Base-by-base conservation (phyloP, 768 basidiomycete genomes). In the Suillus clintonianus region DNA sequence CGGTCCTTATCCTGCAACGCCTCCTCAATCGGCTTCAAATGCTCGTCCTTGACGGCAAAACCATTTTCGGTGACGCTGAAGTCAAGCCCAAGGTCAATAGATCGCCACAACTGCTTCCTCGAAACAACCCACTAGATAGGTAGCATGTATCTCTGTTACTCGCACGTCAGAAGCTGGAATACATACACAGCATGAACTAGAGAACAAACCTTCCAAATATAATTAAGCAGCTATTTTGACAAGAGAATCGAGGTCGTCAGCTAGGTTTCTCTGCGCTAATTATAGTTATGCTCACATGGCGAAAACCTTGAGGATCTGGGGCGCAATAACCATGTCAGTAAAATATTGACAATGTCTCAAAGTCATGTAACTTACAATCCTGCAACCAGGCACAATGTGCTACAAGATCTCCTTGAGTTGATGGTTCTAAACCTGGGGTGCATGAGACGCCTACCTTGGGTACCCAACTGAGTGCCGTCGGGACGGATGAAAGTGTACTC, bases 61-160 rank as follows among this genome's bases (percentile, higher is more conserved):
- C 89, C 87, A 69, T 90, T 91, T 76, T 91, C 88, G 2, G 88
- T 90, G n/a, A 90, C 86, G 68, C 86, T 88, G 58, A 37, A 15
- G 32, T 32, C 41, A 14, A 27, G 27, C 27, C 27, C 27, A 27
- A 39, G 48, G 43, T 68, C 41, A 60, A 51, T 22, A 51, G 32
- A 61, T 41, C 15, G 13, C 22, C 13, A 9, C 4, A 17, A 41
- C 27, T 36, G 13, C 34, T 22, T 22, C 9, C 19, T 30, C 15
- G 2, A 22, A 37, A 27, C 27, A 14, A 27, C 82, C 55, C 64
- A 84, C 86, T 84, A 86, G 64, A 90, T 86, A 0, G 87, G 85
- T 67, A 78, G 77, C 32, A 76, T 69, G 70, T 83, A 85, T n/a
- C 79, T 76, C 79, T 82, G 68, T 24, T 36, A 48, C 42, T 57